Percentiles rank a stretch among this genome's conserved stretches.
phyloP scores from a whole-genome alignment of 2,329 filamentous ascomycete genomes.

The Aspergillus caelatus region DNA sequence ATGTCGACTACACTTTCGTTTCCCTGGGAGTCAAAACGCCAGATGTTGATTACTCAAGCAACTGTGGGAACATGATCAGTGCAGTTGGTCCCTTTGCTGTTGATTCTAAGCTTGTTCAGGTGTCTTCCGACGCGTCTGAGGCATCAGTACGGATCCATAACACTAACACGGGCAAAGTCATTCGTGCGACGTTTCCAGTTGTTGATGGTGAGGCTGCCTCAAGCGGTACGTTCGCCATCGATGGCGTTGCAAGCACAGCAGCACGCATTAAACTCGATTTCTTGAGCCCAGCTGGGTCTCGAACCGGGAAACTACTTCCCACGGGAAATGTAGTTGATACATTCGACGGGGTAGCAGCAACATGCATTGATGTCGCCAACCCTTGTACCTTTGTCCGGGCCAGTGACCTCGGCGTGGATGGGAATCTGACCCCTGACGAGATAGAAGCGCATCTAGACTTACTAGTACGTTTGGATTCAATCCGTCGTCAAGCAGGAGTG shows the following conservation, averaged over 20 bases:
- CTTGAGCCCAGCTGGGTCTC: constrained; percentile 63
- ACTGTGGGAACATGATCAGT: constrained; percentile 75
- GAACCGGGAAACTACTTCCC: constrained; percentile 64
- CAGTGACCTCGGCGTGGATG: constrained; percentile 48
- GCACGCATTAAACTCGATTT: constrained; percentile 65
- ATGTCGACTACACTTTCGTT: constrained; percentile 73
- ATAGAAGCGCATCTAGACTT: constrained; percentile 48
- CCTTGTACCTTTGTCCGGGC: constrained; percentile 66
- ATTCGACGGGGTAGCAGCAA: constrained; percentile 55
- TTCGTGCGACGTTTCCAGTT: constrained; percentile 61
- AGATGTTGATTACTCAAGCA: constrained; percentile 67
- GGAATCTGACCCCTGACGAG: constrained; percentile 33
- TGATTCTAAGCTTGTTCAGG: constrained; percentile 54
- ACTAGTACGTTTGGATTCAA: constrained; percentile 54
- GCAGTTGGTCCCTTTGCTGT: constrained; percentile 68
- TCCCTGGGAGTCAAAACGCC: constrained; percentile 66
- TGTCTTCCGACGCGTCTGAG: constrained; percentile 36
- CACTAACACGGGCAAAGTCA: constrained; percentile 70
- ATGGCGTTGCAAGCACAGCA: constrained; percentile 63
- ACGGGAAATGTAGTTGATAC: constrained; percentile 60
- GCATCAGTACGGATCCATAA: constrained; percentile 62
- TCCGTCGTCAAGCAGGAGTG: constrained; percentile 60
- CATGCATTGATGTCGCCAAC: constrained; percentile 66
- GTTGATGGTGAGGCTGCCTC: constrained; percentile 51
- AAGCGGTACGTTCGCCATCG: constrained; percentile 61